Evolutionary conservation across 106 monocot genomes (phyloP).

Genomic region (Chionographis japonica): DNA sequence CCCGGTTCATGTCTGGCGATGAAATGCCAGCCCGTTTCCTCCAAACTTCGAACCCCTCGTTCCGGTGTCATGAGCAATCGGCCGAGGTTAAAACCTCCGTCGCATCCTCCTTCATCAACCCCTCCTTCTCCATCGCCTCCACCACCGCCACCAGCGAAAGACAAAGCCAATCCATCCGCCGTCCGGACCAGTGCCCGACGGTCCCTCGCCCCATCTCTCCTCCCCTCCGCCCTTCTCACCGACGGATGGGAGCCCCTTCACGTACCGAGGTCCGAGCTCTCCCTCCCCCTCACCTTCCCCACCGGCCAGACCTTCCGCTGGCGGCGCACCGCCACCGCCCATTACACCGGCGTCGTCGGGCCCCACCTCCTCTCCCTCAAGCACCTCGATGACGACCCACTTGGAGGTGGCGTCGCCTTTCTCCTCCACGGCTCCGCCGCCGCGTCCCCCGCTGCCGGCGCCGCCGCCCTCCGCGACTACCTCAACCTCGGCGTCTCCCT

Average conservation of each 20-base stretch:
- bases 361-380: slow-evolving; percentile 70
- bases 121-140: slow-evolving; percentile 14
- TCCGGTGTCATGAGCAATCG: slow-evolving; percentile 15
- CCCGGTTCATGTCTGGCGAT: too few relatives aligned
- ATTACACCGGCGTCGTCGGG: slow-evolving; percentile 78
- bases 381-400: slow-evolving; percentile 31
- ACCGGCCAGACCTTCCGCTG: slow-evolving; percentile 97
- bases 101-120: slow-evolving; percentile 4
- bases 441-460: slow-evolving; percentile 11
- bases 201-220: slow-evolving; percentile 31
- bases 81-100: slow-evolving; percentile 15
- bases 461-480: slow-evolving; percentile 55
- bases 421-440: slow-evolving; percentile 34
- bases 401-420: slow-evolving; percentile 38
- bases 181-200: slow-evolving; percentile 19
- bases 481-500: slow-evolving; percentile 69
- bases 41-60: too few relatives aligned
- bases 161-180: not conserved
- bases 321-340: slow-evolving; percentile 48
- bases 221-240: not conserved
- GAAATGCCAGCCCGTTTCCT: too few relatives aligned
- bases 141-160: not conserved
- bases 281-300: slow-evolving; percentile 75
- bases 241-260: slow-evolving; percentile 47
- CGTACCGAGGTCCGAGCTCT: slow-evolving; percentile 66